phyloP scores from a whole-genome alignment of 129 eudicot genomes.

The Flaveria brownii region DNA sequence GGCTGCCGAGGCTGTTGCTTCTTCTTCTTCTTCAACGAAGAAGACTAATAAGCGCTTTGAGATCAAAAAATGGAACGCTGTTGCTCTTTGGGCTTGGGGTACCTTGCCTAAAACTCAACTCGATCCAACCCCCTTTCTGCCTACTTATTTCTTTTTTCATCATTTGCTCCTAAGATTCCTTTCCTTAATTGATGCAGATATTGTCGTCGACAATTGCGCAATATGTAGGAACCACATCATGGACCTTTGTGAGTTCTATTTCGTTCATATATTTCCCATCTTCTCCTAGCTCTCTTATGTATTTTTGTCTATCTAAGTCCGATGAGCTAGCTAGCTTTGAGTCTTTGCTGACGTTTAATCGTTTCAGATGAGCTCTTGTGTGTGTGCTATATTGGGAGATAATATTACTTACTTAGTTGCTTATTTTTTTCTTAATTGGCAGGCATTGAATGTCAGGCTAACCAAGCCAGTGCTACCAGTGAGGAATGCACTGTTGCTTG shows the following conservation, averaged over 20 bases:
- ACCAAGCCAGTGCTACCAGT: conserved; percentile 90
- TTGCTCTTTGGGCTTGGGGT: conserved; percentile 98
- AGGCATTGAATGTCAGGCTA: conserved; percentile 94
- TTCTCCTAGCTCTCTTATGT: neutral
- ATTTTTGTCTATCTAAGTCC: neutral
- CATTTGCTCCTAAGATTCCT: neutral
- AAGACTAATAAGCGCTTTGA: conserved; percentile 67
- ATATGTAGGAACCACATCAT: conserved; percentile 41
- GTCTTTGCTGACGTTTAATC: neutral
- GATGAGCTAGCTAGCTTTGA: neutral
- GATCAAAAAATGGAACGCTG: conserved; percentile 97
- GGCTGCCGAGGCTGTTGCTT: neutral
- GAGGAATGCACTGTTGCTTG: conserved; percentile 93
- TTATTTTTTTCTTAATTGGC: neutral
- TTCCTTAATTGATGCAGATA: conserved; percentile 56
- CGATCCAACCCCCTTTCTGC: neutral
- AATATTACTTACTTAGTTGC: neutral
- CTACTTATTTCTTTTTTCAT: neutral
- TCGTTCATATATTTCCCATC: neutral
- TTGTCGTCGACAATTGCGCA: conserved; percentile 91
- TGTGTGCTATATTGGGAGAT: neutral
- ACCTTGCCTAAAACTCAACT: neutral
- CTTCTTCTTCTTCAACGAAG: conserved; percentile 47
- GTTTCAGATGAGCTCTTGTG: neutral
- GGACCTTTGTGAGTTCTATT: conserved; percentile 61